Evolutionary conservation across 108 stramenopile species (phyloP), one percentile per base, ranked within the genome.

Genomic region (Cyclostephanos invisitatus): DNA sequence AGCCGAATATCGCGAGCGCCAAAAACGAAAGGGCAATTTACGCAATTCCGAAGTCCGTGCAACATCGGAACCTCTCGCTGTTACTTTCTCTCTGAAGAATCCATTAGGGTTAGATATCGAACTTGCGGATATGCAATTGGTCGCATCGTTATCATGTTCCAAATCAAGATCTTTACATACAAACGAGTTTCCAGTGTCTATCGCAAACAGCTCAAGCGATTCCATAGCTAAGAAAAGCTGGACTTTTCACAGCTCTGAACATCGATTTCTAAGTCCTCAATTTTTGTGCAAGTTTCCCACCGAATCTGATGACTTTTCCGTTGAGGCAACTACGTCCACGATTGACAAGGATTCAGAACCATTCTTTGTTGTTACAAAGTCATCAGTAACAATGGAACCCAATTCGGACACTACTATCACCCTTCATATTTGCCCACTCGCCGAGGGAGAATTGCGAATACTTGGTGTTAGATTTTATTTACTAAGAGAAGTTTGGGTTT

Each of bases 331-430:
- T 58, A 11, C 71, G 15, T 77, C 81, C 63, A 62, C 37, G 37
- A 67, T 86, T 10, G 79, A 82, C 18, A 56, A 67, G 8, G 58
- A 57, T 29, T 63, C 57, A 37, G 78, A 83, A 46, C 87, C 92
- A 2, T 89, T 75, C 47, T 94, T 94, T 86, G 88, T 92, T 3
- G 89, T 94, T 1, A 91, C 85, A 25, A 91, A 91, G 70, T 58
- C 64, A 42, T 48, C 50, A 18, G 14, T 85, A 20, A 73, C 82
- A 53, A 65, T 91, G 53, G 65, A 59, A 42, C 72, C 87, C 8
- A 80, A 77, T 32, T 80, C 68, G 4, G 64, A 73, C 27, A 67
- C 48, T 14, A 50, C 22, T 9, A 54, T 91, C 18, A 83, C 89
- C 0, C 57, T 85, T 0, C 75, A 90, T 2, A 83, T 91, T 25